Evolutionary conservation across 257 asterid genomes (phyloP).

Genomic region (Nicotiana tomentosiformis): DNA sequence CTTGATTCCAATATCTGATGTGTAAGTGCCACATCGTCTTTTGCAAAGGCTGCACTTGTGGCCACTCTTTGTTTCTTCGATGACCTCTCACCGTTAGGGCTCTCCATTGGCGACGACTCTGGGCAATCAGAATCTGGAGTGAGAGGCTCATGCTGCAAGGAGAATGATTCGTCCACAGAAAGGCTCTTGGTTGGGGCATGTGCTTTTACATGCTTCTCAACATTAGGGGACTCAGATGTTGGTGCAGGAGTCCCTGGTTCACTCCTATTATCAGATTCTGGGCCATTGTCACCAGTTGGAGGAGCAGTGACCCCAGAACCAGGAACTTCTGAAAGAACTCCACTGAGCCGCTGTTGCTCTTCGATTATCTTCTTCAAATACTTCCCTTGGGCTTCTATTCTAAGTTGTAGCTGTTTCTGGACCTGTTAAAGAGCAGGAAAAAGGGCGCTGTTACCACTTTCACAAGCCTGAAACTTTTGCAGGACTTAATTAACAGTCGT

Average conservation of each 20-base stretch:
- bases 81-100: conserved; percentile 43
- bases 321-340: conserved; percentile 66
- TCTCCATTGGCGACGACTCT: conserved; percentile 34
- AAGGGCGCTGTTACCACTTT: background rate
- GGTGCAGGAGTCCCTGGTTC: conserved; percentile 84
- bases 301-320: conserved; percentile 39
- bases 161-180: conserved; percentile 69
- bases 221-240: conserved; percentile 57
- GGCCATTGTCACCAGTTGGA: conserved; percentile 33
- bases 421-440: conserved; percentile 40
- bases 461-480: background rate
- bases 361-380: conserved; percentile 92
- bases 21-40: conserved; percentile 38
- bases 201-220: conserved; percentile 48
- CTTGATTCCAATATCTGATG: conserved; percentile 55
- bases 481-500: background rate
- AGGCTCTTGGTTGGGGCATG: conserved; percentile 44
- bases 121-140: conserved; percentile 74
- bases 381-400: conserved; percentile 98
- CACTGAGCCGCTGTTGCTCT: conserved; percentile 84
- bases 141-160: conserved; percentile 73
- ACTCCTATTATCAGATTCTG: conserved; percentile 49
- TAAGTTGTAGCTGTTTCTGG: conserved; percentile 84
- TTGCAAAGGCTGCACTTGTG: conserved; percentile 30
- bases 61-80: conserved; percentile 42